Percentiles rank a stretch among this genome's conserved stretches.
These are phyloP conservation scores for Cicer arietinum DNA, from an alignment of 306 rosid genomes.

Conservation along the genomic window DNA sequence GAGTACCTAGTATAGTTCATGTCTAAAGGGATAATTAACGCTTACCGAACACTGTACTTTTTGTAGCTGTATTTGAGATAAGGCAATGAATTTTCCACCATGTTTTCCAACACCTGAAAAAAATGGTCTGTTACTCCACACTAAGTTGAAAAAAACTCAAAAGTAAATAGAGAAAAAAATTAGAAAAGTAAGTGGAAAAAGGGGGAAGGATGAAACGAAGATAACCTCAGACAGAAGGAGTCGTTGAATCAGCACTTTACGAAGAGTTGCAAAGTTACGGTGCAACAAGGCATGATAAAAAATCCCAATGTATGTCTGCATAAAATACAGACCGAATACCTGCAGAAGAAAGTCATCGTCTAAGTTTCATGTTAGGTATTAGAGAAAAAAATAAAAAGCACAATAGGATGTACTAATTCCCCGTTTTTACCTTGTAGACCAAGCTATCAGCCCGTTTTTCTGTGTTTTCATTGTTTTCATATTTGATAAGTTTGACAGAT, in stretches of 20 bases:
- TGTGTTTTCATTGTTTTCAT: conserved; percentile 79
- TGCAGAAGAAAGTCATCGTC: conserved; percentile 51
- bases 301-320: conserved; percentile 97
- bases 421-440: conserved; percentile 81
- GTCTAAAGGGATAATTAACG: conserved; percentile 23
- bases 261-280: conserved; percentile 87
- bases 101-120: conserved; percentile 84
- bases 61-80: conserved; percentile 86
- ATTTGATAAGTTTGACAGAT: conserved; percentile 79
- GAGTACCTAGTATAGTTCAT: conserved; percentile 14
- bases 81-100: conserved; percentile 86
- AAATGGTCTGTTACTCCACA: conserved; percentile 23
- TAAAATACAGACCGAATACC: conserved; percentile 96
- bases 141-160: conserved; percentile 25
- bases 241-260: conserved; percentile 85
- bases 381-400: background rate
- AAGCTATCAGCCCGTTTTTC: conserved; percentile 95
- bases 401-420: conserved; percentile 3
- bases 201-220: conserved; percentile 9
- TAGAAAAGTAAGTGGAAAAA: background rate
- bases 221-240: conserved; percentile 83
- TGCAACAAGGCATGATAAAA: conserved; percentile 95
- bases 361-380: conserved; percentile 40
- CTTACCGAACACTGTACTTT: conserved; percentile 84
- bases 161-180: conserved; percentile 22